Evolutionary conservation across 176 grass and related monocot genomes (phyloP), one percentile per base, ranked within the genome.

Genomic region (Guadua angustifolia): DNA sequence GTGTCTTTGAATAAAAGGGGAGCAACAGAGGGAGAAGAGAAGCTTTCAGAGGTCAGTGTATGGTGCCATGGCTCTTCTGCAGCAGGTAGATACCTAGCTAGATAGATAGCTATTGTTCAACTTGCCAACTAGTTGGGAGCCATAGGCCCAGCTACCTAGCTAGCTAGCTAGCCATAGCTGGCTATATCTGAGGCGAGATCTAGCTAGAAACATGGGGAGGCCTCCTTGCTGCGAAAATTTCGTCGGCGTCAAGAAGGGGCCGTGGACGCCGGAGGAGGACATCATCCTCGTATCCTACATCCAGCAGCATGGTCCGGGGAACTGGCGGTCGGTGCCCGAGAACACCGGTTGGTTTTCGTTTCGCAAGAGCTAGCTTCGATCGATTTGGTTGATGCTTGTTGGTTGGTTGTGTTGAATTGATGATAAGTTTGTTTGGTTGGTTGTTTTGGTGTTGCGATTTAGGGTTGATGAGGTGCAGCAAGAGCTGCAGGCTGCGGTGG

Each of bases 381-480:
- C n/a, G n/a, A 51, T 10, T 3, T 1, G 50, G 1, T 45, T 43
- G 15, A 33, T n/a, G n/a, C n/a, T n/a, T n/a, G n/a, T n/a, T 62
- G 9, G 14, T 65, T 51, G 5, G 8, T 24, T 29, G n/a, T 17
- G 18, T 75, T 63, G 66, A 43, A n/a, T 72, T 33, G 2, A 69
- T 53, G 2, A 3, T 13, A 26, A 38, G 7, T 26, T 25, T 24
- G n/a, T 6, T 50, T 32, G 26, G 3, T 33, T 64, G 55, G 3
- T 8, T 33, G n/a, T 47, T 25, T 16, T 6, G 74, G 5, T 55
- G 14, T 66, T 66, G 7, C 6, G 13, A 2, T 83, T 9, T 66
- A 90, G 88, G 84, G 59, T 83, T 90, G 88, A 90, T 90, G 84
- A 87, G 88, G 61, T 90, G 88, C 50, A 90, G 88, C 80, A 90